phyloP scores from a whole-genome alignment of 192 early-diverging fungal genomes.

The Podila verticillata region DNA sequence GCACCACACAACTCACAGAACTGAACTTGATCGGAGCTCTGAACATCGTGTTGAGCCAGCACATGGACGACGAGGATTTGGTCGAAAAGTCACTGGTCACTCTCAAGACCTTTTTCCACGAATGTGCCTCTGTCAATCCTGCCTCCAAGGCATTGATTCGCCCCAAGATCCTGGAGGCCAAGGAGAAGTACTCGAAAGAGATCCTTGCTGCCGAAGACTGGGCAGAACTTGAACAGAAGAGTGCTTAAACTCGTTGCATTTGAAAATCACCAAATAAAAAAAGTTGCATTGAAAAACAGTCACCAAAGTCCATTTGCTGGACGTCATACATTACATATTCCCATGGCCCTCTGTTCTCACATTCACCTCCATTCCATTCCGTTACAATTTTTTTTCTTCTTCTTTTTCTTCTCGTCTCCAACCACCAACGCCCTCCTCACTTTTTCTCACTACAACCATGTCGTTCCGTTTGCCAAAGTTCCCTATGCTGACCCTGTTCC shows the following conservation, averaged over 20 bases:
- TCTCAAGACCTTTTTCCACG: slow-evolving; percentile 23
- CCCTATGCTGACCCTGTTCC: slow-evolving; percentile 38
- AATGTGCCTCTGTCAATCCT: slow-evolving; percentile 13
- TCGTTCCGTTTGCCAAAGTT: slow-evolving; percentile 28
- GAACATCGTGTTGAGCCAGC: slow-evolving; percentile 51
- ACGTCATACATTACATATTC: not conserved
- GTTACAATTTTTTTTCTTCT: too few relatives aligned
- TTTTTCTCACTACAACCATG: slow-evolving; percentile 7
- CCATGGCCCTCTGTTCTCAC: not conserved
- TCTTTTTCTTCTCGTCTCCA: too few relatives aligned
- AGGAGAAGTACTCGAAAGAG: slow-evolving; percentile 22
- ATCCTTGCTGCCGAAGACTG: slow-evolving; percentile 35
- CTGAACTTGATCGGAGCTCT: slow-evolving; percentile 58
- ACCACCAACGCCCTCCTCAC: not conserved
- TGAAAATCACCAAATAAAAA: not conserved
- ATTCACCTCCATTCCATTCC: not conserved
- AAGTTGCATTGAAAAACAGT: not conserved
- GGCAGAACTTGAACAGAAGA: slow-evolving; percentile 31
- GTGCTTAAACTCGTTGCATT: slow-evolving; percentile 8
- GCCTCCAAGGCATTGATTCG: slow-evolving; percentile 17
- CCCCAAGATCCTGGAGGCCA: slow-evolving; percentile 28
- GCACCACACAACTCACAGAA: slow-evolving; percentile 55
- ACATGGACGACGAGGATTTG: slow-evolving; percentile 58
- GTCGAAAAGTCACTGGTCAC: slow-evolving; percentile 57
- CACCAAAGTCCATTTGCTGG: too few relatives aligned